A percentile compares a stretch with the other conserved stretches of the same genome.
Evolutionary conservation across 2,329 filamentous ascomycete species (phyloP).

Genomic region (Teratosphaeria destructans): DNA sequence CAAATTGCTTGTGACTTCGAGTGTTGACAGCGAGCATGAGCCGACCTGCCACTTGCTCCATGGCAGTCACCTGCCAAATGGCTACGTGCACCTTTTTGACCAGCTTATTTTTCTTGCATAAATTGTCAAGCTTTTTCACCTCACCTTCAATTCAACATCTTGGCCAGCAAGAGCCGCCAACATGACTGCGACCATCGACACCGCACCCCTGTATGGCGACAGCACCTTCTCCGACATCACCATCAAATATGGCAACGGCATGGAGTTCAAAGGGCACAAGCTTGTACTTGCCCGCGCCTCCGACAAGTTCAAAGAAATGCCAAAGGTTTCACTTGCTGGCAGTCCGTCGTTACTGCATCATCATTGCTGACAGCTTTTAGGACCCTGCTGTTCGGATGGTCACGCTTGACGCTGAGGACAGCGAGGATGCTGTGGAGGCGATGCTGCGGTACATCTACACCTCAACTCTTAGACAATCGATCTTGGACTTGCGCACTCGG

Average conservation of each 20-base stretch:
- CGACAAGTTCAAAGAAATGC: not conserved
- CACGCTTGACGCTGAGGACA: not conserved
- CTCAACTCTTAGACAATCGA: not conserved
- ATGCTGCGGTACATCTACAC: not conserved
- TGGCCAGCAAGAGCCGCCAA: not conserved
- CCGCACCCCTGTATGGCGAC: not conserved
- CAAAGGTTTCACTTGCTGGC: not conserved
- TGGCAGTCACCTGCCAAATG: not conserved
- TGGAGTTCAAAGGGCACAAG: not conserved
- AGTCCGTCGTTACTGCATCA: not conserved
- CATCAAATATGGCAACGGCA: not conserved
- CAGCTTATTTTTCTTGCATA: not conserved
- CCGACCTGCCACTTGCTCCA: not conserved
- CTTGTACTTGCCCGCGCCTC: not conserved
- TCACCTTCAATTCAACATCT: not conserved
- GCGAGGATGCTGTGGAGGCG: not conserved
- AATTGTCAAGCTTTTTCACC: not conserved
- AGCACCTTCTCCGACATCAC: not conserved
- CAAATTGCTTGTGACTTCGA: not conserved
- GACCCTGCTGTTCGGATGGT: not conserved
- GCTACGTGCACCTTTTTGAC: not conserved
- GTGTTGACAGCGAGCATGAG: not conserved
- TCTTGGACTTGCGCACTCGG: not conserved
- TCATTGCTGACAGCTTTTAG: not conserved
- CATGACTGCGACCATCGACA: not conserved